These are phyloP conservation scores for Logfia minima DNA, from an alignment of 129 eudicot species.

Conservation along the genomic window DNA sequence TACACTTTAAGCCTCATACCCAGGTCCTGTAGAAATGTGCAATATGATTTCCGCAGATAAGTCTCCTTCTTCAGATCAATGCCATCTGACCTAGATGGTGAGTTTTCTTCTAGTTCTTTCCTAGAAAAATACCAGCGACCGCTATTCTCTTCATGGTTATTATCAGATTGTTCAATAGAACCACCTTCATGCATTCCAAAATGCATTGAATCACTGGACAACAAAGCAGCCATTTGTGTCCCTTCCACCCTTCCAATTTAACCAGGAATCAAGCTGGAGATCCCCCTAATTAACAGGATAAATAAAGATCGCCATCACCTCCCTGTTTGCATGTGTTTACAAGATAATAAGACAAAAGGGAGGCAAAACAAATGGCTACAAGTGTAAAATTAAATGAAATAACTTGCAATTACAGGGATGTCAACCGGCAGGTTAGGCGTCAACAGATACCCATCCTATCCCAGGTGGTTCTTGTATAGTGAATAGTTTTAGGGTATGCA, in stretches of 20 bases:
- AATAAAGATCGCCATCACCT: slow-evolving; percentile 33
- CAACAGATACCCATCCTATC: no score
- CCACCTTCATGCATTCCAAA: slow-evolving; percentile 35
- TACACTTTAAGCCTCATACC: slow-evolving; percentile 73
- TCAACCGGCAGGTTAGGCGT: background rate
- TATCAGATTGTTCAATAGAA: slow-evolving; percentile 26
- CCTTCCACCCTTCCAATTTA: slow-evolving; percentile 1
- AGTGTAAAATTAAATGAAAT: background rate
- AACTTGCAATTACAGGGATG: slow-evolving; percentile 7
- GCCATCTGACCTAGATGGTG: slow-evolving; percentile 56
- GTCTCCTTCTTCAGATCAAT: slow-evolving; percentile 63
- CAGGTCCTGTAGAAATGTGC: slow-evolving; percentile 60
- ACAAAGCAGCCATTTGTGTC: slow-evolving; percentile 27
- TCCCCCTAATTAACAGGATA: slow-evolving; percentile 26
- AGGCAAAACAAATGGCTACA: background rate
- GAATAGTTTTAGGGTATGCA: background rate
- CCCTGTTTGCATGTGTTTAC: slow-evolving; percentile 27
- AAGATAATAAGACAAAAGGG: slow-evolving; percentile 15
- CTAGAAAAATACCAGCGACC: slow-evolving; percentile 64
- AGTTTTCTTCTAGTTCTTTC: slow-evolving; percentile 59
- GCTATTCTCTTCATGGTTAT: slow-evolving; percentile 29
- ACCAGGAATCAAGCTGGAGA: slow-evolving; percentile 14
- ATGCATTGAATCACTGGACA: slow-evolving; percentile 33
- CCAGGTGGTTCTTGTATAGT: no score
- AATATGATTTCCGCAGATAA: slow-evolving; percentile 56